These are phyloP conservation scores for Ophiocordyceps camponoti-saundersi DNA, from an alignment of 2,329 filamentous ascomycete species.

Conservation along the genomic window DNA sequence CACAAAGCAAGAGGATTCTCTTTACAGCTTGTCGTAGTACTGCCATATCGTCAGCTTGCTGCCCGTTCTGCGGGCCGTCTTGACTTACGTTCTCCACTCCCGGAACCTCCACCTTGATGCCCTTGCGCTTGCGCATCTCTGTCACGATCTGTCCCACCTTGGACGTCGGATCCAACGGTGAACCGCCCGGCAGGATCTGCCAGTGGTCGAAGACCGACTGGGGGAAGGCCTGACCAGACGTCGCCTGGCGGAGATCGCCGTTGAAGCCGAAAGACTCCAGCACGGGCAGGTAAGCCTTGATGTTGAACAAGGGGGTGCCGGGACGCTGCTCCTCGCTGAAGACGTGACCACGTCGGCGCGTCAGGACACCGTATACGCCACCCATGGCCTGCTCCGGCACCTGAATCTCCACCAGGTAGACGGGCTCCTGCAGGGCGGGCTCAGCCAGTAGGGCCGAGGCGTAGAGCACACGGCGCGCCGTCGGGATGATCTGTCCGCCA, in stretches of 20 bases:
- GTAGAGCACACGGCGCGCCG: slow-evolving; percentile 92
- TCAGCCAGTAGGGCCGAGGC: slow-evolving; percentile 81
- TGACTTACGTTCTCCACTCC: slow-evolving; percentile 84
- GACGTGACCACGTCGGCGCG: slow-evolving; percentile 95
- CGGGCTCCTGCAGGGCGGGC: slow-evolving; percentile 83
- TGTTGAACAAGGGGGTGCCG: slow-evolving; percentile 97
- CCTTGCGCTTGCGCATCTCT: slow-evolving; percentile 97
- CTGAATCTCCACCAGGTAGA: slow-evolving; percentile 99
- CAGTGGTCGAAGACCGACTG: slow-evolving; percentile 98
- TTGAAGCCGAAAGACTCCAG: slow-evolving; percentile 99
- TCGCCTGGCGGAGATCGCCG: slow-evolving; percentile 83
- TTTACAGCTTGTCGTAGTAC: slow-evolving; percentile 99
- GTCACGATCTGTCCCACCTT: slow-evolving; percentile 72
- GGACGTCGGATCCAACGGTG: slow-evolving; percentile 64
- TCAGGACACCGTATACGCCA: slow-evolving; percentile 99
- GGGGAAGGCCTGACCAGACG: slow-evolving; percentile 96
- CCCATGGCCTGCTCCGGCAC: slow-evolving; percentile 98
- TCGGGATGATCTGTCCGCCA: slow-evolving; percentile 97
- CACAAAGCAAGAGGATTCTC: slow-evolving; percentile 19
- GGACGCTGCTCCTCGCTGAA: slow-evolving; percentile 97
- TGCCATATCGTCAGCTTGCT: slow-evolving; percentile 19
- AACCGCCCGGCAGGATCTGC: slow-evolving; percentile 90
- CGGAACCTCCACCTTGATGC: slow-evolving; percentile 91
- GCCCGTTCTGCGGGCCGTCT: neutral
- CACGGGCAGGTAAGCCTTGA: slow-evolving; percentile 94